These are phyloP conservation scores for Scheffersomyces illinoinensis DNA, from an alignment of 1,139 yeast species.

Conservation along the genomic window DNA sequence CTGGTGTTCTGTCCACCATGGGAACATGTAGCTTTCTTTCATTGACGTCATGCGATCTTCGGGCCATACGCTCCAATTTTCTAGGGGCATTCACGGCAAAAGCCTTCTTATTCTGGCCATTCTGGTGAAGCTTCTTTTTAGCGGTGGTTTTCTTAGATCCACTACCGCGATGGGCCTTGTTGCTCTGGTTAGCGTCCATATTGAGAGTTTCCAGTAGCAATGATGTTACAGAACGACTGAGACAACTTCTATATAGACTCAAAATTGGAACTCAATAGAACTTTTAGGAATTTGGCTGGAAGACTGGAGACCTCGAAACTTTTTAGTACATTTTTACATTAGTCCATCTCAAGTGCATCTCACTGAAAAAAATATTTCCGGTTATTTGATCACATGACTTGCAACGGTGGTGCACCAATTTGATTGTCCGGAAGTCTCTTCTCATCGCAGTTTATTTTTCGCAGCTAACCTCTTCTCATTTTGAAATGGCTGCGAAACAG, in stretches of 20 bases:
- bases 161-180: constrained; percentile 61
- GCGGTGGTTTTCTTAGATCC: constrained; percentile 59
- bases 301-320: background rate
- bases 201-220: background rate
- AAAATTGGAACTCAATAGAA: background rate
- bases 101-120: constrained; percentile 92
- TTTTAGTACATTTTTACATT: no score
- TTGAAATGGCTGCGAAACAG: background rate
- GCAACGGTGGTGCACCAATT: background rate
- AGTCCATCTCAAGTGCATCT: constrained; percentile 7
- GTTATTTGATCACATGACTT: constrained; percentile 4
- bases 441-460: background rate
- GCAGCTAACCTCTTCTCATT: background rate
- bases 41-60: constrained; percentile 80
- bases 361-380: constrained; percentile 4
- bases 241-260: background rate
- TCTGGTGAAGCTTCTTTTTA: constrained; percentile 84
- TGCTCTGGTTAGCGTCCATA: constrained; percentile 45
- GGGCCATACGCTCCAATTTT: constrained; percentile 80
- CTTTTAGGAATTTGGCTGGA: background rate
- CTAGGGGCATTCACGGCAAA: constrained; percentile 93
- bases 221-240: background rate
- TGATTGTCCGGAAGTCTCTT: background rate
- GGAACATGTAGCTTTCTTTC: constrained; percentile 93
- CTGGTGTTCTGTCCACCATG: constrained; percentile 96